Evolutionary conservation across 306 rosid species (phyloP).

Genomic region (Purshia tridentata): DNA sequence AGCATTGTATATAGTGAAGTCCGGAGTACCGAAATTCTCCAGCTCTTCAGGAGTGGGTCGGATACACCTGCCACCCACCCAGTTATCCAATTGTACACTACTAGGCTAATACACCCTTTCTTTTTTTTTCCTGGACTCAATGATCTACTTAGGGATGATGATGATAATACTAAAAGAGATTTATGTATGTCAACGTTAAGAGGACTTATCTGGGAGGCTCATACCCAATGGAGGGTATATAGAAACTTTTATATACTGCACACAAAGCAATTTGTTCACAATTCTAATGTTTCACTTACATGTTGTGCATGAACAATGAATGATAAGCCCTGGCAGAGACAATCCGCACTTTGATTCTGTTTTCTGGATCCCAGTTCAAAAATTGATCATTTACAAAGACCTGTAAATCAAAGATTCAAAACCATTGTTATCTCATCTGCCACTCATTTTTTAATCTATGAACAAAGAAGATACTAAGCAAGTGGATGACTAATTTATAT

Average conservation of each 20-base stretch:
- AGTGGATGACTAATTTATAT: too few relatives aligned
- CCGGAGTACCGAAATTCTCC: slow-evolving; percentile 86
- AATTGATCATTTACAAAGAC: slow-evolving; percentile 83
- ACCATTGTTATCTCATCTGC: not conserved
- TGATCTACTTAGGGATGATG: slow-evolving; percentile 17
- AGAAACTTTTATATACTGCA: slow-evolving; percentile 17
- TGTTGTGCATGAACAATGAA: slow-evolving; percentile 93
- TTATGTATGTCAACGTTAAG: slow-evolving; percentile 22
- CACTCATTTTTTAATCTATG: not conserved
- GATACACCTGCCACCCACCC: slow-evolving; percentile 85
- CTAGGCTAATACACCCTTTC: slow-evolving; percentile 31
- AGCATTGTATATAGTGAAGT: slow-evolving; percentile 94
- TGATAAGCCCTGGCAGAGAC: slow-evolving; percentile 92
- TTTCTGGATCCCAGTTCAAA: slow-evolving; percentile 81
- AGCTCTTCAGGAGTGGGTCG: slow-evolving; percentile 88
- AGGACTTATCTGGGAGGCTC: slow-evolving; percentile 42
- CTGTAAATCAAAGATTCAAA: slow-evolving; percentile 36
- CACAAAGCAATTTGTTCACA: slow-evolving; percentile 1
- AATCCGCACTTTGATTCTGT: slow-evolving; percentile 78
- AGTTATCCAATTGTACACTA: slow-evolving; percentile 68
- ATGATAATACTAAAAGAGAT: slow-evolving; percentile 16
- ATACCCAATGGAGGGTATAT: slow-evolving; percentile 15
- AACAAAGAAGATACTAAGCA: not conserved
- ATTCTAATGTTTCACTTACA: slow-evolving; percentile 49
- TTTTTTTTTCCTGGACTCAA: slow-evolving; percentile 9